Conservation (phyloP, 371 early-diverging fungal genomes). For the Actinomortierella wolfii region DNA sequence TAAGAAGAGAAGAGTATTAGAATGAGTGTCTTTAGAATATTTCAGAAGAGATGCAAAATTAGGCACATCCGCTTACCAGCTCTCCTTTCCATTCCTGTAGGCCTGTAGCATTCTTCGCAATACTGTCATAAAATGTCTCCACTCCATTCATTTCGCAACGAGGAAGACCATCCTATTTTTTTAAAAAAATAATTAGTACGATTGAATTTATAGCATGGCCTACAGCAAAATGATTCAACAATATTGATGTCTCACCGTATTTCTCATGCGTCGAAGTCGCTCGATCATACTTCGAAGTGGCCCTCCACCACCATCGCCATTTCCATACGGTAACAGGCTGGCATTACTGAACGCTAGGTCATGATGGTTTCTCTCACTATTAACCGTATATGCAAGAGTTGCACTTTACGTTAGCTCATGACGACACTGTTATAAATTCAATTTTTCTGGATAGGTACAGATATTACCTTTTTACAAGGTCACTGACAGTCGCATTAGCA, state of each 20-base stretch:
- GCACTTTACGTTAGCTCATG: too few relatives aligned
- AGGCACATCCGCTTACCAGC: conserved; percentile 60
- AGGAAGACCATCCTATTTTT: conserved; percentile 71
- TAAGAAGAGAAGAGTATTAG: neutral
- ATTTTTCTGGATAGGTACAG: too few relatives aligned
- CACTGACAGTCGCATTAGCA: too few relatives aligned
- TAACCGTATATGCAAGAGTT: too few relatives aligned
- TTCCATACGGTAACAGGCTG: conserved; percentile 87
- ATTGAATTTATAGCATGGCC: neutral
- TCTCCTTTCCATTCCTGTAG: conserved; percentile 93
- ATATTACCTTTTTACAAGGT: too few relatives aligned
- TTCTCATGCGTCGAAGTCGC: conserved; percentile 73
- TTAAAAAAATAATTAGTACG: neutral
- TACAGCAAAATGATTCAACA: neutral
- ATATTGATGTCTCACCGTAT: conserved; percentile 53
- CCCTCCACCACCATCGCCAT: conserved; percentile 98
- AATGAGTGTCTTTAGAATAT: neutral
- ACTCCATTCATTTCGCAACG: conserved; percentile 76
- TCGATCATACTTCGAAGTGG: conserved; percentile 88
- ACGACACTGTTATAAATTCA: too few relatives aligned
- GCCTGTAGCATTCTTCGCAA: conserved; percentile 68
- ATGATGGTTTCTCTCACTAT: conserved; percentile 77
- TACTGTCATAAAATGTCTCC: conserved; percentile 75
- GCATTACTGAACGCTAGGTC: conserved; percentile 84
- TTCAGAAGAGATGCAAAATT: too few relatives aligned